Evolutionary conservation across 306 rosid genomes (phyloP), one percentile per base, ranked within the genome.

Genomic region (Aeschynomene evenia): DNA sequence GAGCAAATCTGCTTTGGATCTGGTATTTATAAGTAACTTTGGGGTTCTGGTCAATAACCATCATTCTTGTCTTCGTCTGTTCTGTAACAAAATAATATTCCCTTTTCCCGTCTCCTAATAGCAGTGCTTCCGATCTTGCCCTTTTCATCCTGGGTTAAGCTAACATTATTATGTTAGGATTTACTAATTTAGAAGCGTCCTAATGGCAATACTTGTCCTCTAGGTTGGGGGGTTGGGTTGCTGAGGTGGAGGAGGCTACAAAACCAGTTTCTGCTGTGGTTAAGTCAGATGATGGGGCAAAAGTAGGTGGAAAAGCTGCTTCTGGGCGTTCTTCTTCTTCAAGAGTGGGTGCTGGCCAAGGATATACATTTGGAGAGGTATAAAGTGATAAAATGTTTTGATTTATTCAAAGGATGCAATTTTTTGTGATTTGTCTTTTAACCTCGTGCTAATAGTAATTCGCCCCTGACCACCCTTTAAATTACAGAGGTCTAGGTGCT

Each of bases 351-450:
- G 97, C 99, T 69, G 99, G 97, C 66, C 99, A 94, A 84, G 99
- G 99, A 77, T 94, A 94, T 76, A 94, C 92, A 9, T 94, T 86
- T 75, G 99, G 91, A 68, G 99, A 94, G 97, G 99, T 91, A 82
- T 45, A 12, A 31, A 31, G 37, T 48, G 63, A 53, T 59, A 34
- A 71, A 52, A 31, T 72, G 3, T 52, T 57, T 48, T 29, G 45
- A 63, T 61, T 74, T 63, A 53, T 46, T 7, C 26, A 40, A 52
- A 51, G 34, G 40, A 29, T 65, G 52, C 6, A 4, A 21, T 51
- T 10, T 34, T 63, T 16, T 46, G 3, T 28, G 29, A 18, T n/a
- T n/a, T n/a, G n/a, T n/a, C 59, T 12, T 51, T 28, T 9, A 16
- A 46, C 33, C 6, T 29, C 14, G 24, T 60, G 61, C 11, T 31